Evolutionary conservation across 2,329 filamentous ascomycete genomes (phyloP), one percentile per base, ranked within the genome.

Genomic region (Cryphonectria naterciae): DNA sequence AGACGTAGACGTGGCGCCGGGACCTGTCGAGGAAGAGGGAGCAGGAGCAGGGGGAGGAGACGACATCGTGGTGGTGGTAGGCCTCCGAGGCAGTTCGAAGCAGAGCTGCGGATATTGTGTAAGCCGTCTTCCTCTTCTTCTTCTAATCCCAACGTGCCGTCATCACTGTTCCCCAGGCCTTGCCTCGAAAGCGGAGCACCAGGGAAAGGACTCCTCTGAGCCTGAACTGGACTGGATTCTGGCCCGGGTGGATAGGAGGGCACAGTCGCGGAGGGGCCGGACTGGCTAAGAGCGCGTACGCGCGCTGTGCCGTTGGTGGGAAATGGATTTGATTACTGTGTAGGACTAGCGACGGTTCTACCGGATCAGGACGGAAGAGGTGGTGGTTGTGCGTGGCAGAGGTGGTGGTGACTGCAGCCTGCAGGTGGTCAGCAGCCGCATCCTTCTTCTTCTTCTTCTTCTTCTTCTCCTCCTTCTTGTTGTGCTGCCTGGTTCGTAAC

Each of bases 1-100:
- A 8, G 73, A 58, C 60, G 75, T 68, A 73, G 73, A 73, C 72
- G 72, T 75, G 64, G 37, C 49, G 28, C 6, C 11, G 13, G 25
- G 3, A 32, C 39, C 37, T 28, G 62, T 5, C 25, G 62, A 22
- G 28, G 61, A n/a, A n/a, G 60, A 22, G 17, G 41, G 39, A 41
- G 25, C 13, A 39, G 62, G 25, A 32, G 62, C 37, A 2, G n/a
- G 11, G 11, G 37, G n/a, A 46, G 61, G n/a, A 46, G 46, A 49
- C 19, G 46, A 49, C 46, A 49, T 49, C 19, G 46, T 49, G 46
- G 43, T 22, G 4, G 46, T 8, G 22, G 46, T 49, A 8, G 46
- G 46, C 43, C 43, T 19, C 43, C 22, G 4, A 49, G 43, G 17
- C 43, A 49, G 17, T 49, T 49, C 6, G 43, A 22, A 8, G 43